Conservation (phyloP, 495 filamentous ascomycete species). For the Cairneyella variabilis region DNA sequence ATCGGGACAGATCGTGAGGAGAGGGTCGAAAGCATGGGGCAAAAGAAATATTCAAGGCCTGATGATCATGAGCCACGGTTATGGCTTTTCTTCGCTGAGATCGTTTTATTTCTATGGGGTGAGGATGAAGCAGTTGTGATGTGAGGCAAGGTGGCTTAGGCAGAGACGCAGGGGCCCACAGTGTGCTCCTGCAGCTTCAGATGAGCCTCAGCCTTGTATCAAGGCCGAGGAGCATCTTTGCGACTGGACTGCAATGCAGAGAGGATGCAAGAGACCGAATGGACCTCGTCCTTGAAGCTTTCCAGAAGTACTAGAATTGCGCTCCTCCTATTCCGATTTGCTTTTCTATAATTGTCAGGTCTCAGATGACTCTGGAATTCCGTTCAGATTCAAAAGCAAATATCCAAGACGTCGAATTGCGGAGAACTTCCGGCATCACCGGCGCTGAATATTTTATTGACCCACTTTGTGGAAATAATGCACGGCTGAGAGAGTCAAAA, state of each 20-base stretch:
- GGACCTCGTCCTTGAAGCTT: too few relatives aligned
- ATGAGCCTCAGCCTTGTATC: constrained; percentile 22
- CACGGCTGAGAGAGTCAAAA: too few relatives aligned
- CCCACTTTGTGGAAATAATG: neutral
- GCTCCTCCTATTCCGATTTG: too few relatives aligned
- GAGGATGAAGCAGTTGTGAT: constrained; percentile 4
- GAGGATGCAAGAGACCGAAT: too few relatives aligned
- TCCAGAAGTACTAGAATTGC: too few relatives aligned
- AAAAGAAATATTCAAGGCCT: too few relatives aligned
- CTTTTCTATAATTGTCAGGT: neutral
- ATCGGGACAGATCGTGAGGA: too few relatives aligned
- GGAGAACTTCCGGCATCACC: constrained; percentile 3
- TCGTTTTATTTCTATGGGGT: constrained; percentile 6
- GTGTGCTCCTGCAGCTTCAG: constrained; percentile 6
- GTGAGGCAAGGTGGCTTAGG: constrained; percentile 4
- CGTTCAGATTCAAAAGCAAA: too few relatives aligned
- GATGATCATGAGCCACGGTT: neutral
- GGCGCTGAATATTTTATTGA: neutral
- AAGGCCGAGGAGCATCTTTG: neutral
- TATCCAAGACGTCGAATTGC: neutral
- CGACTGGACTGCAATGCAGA: too few relatives aligned
- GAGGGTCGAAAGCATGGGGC: too few relatives aligned
- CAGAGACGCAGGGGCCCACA: constrained; percentile 12
- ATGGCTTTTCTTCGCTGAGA: neutral
- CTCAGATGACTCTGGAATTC: too few relatives aligned